Conservation (phyloP, 176 grass and related monocot genomes). For the Pontederia paniculata region DNA sequence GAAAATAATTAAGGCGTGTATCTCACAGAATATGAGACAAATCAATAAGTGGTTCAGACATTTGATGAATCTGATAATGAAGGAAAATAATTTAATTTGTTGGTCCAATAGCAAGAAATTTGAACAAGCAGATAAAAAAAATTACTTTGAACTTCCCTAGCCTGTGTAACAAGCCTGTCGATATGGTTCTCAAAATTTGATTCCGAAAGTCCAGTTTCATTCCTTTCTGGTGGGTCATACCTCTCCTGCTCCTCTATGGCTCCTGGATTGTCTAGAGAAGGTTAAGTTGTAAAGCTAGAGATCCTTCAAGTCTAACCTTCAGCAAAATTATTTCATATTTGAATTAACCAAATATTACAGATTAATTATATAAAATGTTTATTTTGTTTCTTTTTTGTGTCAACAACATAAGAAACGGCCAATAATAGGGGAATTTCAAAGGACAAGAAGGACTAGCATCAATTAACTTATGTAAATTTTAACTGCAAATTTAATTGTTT, state of each 20-base stretch:
- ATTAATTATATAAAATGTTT: background rate
- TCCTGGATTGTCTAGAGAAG: conserved; percentile 31
- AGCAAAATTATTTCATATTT: background rate
- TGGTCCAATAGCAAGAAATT: background rate
- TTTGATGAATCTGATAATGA: too few relatives aligned
- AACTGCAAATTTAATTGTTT: too few relatives aligned
- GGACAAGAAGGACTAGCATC: too few relatives aligned
- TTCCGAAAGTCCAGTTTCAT: conserved; percentile 22
- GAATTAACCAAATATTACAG: background rate
- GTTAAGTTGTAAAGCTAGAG: conserved; percentile 25
- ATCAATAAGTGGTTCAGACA: too few relatives aligned
- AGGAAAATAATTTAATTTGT: background rate
- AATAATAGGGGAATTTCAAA: too few relatives aligned
- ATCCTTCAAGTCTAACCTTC: background rate
- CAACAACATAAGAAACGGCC: too few relatives aligned
- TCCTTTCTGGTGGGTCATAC: conserved; percentile 25
- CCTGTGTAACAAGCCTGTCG: conserved; percentile 16
- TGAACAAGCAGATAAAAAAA: background rate
- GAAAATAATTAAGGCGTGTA: too few relatives aligned
- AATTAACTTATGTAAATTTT: too few relatives aligned
- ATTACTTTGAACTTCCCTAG: conserved; percentile 25
- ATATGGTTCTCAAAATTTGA: conserved; percentile 23
- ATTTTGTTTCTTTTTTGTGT: too few relatives aligned
- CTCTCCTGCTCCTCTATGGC: conserved; percentile 39
- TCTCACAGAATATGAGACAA: too few relatives aligned